Base-by-base conservation (phyloP, 2,329 filamentous ascomycete genomes). In the Fusarium miscanthi region DNA sequence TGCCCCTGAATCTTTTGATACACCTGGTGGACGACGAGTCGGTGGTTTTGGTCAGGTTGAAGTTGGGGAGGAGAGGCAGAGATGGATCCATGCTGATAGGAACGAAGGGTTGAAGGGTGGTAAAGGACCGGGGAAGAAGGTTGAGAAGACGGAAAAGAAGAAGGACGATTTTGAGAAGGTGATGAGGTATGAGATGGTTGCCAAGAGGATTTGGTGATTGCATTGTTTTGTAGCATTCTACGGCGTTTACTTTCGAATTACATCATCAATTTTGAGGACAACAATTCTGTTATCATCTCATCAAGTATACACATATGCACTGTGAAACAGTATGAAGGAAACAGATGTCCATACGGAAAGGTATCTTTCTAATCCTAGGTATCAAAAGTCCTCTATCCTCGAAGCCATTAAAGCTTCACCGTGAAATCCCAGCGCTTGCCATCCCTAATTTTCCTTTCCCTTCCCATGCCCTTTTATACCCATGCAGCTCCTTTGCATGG, bases 101-200 rank as follows among this genome's bases (percentile, higher is more conserved):
- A 86, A 88, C 0, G 94, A 96, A 43, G 92, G 90, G 0, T 79
- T 93, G 66, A 87, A 86, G 75, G 89, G 77, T 85, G 88, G 75
- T 8, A 83, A 81, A 60, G 76, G 78, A 10, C 88, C 87, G 11
- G 89, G 88, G 69, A 89, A 90, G 72, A 90, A 88, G 73, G 87
- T 86, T 30, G 84, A 73, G 9, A 77, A 74, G 46, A 43, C 85
- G 69, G 83, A 86, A 40, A 84, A 84, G 58, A 87, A 87, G 61
- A 87, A 89, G 58, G 73, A 72, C 3, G 83, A 84, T 89, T 80
- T 89, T 90, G 82, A 92, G 87, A 78, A 90, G 84, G 80, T 94
- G 90, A 70, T 90, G 87, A 87, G 96, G 76, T 99, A 98, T 84
- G 94, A 94, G 79, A 98, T 98, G 96, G 92, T 94, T 76, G 94